Base-by-base conservation (phyloP, 2,329 filamentous ascomycete species). In the Septoria petroselini region DNA sequence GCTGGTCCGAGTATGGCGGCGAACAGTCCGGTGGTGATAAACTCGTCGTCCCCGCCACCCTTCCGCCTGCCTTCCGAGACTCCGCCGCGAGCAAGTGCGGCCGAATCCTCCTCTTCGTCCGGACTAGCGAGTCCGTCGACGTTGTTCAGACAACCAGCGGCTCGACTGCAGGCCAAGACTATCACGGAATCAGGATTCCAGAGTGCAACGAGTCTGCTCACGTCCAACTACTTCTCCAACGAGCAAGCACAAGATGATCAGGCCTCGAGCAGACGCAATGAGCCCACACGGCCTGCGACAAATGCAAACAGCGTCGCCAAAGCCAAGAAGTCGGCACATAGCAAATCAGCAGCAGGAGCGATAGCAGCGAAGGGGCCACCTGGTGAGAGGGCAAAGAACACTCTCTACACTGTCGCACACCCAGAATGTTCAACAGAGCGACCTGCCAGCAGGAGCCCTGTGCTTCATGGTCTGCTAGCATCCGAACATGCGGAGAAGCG, bases 11-110 rank as follows among this genome's bases (percentile, higher is more conserved):
- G 19, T 17, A 47, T 47, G 43, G 43, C 43, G 43, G 43, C 43
- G 5, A 48, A 30, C 21, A 60, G 53, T 37, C 59, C 61, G 12
- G 55, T 62, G 33, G 51, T 58, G 17, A 54, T 63, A 17, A 33
- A 55, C 37, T 62, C 59, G 21, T 61, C 61, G 25, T 59, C 60
- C 15, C 50, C 56, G 23, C 38, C 34, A 29, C 34, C 50, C 38
- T 57, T 57, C 40, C 53, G 48, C 19, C 15, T 45, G n/a, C 53
- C 57, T 8, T 54, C 57, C 7, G 48, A 48, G 18, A 57, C 58
- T 15, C 58, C 59, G 17, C 27, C 58, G 48, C 25, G 53, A 25
- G 23, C 30, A 41, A 11, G 46, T 31, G 15, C 50, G 35, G 9
- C 27, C 29, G 8, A 41, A 4, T 58, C 56, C 4, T 58, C 56